Evolutionary conservation across 78 protist species (phyloP), one percentile per base, ranked within the genome.

Genomic region (Guillardia theta): DNA sequence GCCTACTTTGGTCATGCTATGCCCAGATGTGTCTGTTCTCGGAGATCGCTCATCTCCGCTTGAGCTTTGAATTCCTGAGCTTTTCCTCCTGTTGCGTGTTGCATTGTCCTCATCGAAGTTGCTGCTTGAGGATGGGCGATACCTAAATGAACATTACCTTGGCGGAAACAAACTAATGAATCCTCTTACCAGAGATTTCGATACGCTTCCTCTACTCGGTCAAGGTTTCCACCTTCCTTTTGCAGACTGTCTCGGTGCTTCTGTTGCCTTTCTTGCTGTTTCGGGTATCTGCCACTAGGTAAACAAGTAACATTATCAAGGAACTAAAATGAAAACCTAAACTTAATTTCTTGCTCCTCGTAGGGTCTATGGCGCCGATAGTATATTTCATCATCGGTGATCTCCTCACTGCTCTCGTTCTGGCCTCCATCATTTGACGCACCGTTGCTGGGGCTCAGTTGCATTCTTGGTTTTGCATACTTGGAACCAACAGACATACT

Each of bases 231-330:
- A 50, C 90, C 90, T 48, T 78, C 90, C 45, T 43, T 37, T 48
- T 43, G 10, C 43, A 78, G 90, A 4, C 53, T 48, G 53, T 78
- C 90, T 27, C 5, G 45, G 48, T 78, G 90, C 50, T 78, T 78
- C 90, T 43, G 45, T 48, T 78, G 53, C 30, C 90, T 45, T 48
- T 78, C 90, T 48, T 24, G 90, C 90, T 78, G 90, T 48, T 78
- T 78, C 30, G 90, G 90, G 33, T 24, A 19, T 24, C 80, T 10
- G 80, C 12, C 21, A 18, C 80, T 24, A 53, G 18, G 18, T 18
- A 53, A 53, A 53, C 18, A 12, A 53, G 62, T 53, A 18, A 18
- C 33, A 53, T 53, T 12, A 53, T 21, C 12, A 53, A 18, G 62
- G 62, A 18, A 53, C 18, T 53, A 21, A 53, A 53, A 53, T 18